Percentiles rank a stretch among this genome's conserved stretches.
phyloP scores from a whole-genome alignment of 2,329 filamentous ascomycete species.

The Penicillium fuscoglaucum region DNA sequence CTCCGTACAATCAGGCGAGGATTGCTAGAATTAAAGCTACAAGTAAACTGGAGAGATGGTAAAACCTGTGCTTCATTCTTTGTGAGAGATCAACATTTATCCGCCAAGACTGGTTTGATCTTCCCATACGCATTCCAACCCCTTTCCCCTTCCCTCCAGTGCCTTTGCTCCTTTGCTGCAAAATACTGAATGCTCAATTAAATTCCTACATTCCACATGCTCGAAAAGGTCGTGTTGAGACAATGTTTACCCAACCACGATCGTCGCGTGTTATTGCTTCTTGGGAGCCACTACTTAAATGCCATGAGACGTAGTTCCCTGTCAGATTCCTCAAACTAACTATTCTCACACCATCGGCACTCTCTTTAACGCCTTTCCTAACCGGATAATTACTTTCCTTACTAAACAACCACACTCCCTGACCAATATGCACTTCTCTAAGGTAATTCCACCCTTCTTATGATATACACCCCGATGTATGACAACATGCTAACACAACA shows the following conservation, averaged over 20 bases:
- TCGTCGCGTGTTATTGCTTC: slow-evolving; percentile 13
- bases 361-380: slow-evolving; percentile 4
- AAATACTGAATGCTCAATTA: neutral
- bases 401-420: neutral
- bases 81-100: neutral
- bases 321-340: neutral
- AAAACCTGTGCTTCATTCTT: neutral
- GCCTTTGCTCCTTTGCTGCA: neutral
- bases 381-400: neutral
- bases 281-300: slow-evolving; percentile 14
- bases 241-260: slow-evolving; percentile 13
- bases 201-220: slow-evolving; percentile 15
- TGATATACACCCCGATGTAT: neutral
- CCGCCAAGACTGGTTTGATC: neutral
- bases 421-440: slow-evolving; percentile 26
- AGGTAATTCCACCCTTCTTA: slow-evolving; percentile 10
- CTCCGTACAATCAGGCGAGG: neutral
- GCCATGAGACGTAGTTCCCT: neutral
- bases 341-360: slow-evolving; percentile 7
- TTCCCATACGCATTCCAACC: slow-evolving; percentile 19
- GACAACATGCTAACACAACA: neutral
- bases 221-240: neutral
- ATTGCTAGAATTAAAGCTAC: neutral
- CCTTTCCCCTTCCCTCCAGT: slow-evolving; percentile 6
- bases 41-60: neutral